phyloP scores from a whole-genome alignment of 73 alveolate genomes.

The Blepharisma japonicum region DNA sequence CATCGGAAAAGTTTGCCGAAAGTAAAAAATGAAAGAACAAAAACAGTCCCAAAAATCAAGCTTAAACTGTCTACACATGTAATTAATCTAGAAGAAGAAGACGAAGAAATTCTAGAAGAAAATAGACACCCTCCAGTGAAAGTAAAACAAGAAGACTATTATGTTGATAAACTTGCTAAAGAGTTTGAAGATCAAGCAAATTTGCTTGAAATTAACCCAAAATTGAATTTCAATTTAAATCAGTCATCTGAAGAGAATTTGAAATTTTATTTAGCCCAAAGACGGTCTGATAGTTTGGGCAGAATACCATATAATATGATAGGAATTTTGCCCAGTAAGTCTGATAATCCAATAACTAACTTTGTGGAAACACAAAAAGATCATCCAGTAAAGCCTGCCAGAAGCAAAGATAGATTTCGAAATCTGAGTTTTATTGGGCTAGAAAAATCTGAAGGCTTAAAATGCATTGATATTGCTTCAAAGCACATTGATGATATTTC shows the following conservation, averaged over 20 bases:
- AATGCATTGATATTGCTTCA: neutral
- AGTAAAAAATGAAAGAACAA: neutral
- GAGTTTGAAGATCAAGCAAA: too few species aligned
- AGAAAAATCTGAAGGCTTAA: neutral
- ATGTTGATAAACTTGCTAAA: too few species aligned
- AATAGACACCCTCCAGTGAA: too few species aligned
- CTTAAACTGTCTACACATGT: too few species aligned
- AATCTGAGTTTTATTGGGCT: neutral
- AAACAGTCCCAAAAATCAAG: too few species aligned
- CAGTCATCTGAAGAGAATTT: too few species aligned
- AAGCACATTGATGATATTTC: neutral
- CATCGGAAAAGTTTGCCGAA: neutral
- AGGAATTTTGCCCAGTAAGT: neutral
- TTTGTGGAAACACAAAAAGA: constrained; percentile 4
- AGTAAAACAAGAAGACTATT: too few species aligned
- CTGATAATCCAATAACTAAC: constrained; percentile 14
- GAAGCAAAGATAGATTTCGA: neutral
- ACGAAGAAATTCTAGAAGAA: too few species aligned
- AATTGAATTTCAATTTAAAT: too few species aligned
- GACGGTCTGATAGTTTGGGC: neutral
- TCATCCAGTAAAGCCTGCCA: constrained; percentile 11
- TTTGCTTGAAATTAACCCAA: too few species aligned
- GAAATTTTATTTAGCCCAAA: neutral
- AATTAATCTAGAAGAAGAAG: too few species aligned
- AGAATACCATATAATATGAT: neutral